phyloP scores from a whole-genome alignment of 2,329 filamentous ascomycete genomes.

The Fusarium coicis region DNA sequence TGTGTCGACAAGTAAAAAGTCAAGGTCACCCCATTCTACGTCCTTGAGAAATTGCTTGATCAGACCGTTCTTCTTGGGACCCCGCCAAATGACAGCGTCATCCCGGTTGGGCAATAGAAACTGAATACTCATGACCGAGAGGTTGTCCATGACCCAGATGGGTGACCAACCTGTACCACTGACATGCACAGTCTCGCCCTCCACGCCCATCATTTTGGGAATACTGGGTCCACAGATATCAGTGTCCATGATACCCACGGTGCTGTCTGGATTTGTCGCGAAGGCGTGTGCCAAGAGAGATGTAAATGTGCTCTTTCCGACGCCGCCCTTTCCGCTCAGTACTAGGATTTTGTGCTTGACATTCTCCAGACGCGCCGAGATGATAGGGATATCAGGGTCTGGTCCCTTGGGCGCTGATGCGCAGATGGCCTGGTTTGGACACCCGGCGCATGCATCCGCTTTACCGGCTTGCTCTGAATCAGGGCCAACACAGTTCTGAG shows the following conservation, averaged over 20 bases:
- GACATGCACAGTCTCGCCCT: slow-evolving; percentile 91
- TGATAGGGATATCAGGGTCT: slow-evolving; percentile 91
- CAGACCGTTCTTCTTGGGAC: slow-evolving; percentile 97
- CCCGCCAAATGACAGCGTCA: slow-evolving; percentile 96
- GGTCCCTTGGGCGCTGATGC: slow-evolving; percentile 94
- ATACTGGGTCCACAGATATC: slow-evolving; percentile 97
- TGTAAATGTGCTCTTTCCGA: slow-evolving; percentile 95
- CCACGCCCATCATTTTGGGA: slow-evolving; percentile 99
- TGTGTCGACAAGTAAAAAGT: slow-evolving; percentile 93
- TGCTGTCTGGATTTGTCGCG: slow-evolving; percentile 79
- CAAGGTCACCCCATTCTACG: slow-evolving; percentile 95
- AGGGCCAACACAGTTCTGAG: slow-evolving; percentile 95
- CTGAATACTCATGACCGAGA: slow-evolving; percentile 96
- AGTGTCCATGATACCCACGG: slow-evolving; percentile 96
- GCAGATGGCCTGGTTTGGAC: slow-evolving; percentile 96
- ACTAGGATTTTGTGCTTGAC: slow-evolving; percentile 94
- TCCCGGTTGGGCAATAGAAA: slow-evolving; percentile 97
- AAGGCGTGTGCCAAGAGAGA: slow-evolving; percentile 90
- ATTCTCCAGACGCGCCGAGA: slow-evolving; percentile 81
- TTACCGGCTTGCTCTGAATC: slow-evolving; percentile 77
- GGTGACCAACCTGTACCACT: slow-evolving; percentile 91
- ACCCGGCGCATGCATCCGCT: slow-evolving; percentile 89
- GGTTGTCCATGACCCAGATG: slow-evolving; percentile 93
- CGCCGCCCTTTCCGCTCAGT: slow-evolving; percentile 93
- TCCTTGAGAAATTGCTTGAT: slow-evolving; percentile 99